Evolutionary conservation across 208 protist species (phyloP).

Genomic region (Histomonas meleagridis): DNA sequence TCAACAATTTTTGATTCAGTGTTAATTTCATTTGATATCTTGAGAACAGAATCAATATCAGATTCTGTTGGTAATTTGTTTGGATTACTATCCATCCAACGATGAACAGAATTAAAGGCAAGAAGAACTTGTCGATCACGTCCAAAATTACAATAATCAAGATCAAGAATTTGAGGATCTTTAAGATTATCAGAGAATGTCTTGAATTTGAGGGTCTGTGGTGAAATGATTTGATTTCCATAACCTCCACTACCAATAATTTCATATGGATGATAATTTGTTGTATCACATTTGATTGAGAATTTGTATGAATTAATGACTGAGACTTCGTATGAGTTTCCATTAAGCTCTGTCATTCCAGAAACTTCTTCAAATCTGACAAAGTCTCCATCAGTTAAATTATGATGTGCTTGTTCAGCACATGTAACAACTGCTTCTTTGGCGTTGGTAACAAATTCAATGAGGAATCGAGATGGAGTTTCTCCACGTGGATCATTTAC

Average conservation of each 20-base stretch:
- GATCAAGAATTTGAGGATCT: neutral
- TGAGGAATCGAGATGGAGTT: constrained; percentile 40
- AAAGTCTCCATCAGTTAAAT: constrained; percentile 59
- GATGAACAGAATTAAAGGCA: neutral
- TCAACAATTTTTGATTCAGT: neutral
- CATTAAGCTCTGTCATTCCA: constrained; percentile 65
- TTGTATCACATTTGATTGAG: constrained; percentile 48
- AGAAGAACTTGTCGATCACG: neutral
- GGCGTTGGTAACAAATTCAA: constrained; percentile 41
- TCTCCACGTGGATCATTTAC: constrained; percentile 50
- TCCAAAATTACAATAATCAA: neutral
- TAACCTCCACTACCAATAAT: neutral
- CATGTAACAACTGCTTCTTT: constrained; percentile 60
- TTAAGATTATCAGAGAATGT: neutral
- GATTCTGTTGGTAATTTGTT: neutral
- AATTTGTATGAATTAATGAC: constrained; percentile 46
- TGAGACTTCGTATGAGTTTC: constrained; percentile 22
- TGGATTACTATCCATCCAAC: neutral
- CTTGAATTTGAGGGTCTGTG: neutral
- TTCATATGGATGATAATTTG: constrained; percentile 36
- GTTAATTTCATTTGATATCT: neutral
- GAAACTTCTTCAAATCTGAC: constrained; percentile 66
- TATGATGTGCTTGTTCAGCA: constrained; percentile 55
- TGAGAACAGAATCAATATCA: neutral
- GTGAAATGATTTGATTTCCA: neutral